Conservation (phyloP, 345 rosid species). For the Populus ilicifolia region DNA sequence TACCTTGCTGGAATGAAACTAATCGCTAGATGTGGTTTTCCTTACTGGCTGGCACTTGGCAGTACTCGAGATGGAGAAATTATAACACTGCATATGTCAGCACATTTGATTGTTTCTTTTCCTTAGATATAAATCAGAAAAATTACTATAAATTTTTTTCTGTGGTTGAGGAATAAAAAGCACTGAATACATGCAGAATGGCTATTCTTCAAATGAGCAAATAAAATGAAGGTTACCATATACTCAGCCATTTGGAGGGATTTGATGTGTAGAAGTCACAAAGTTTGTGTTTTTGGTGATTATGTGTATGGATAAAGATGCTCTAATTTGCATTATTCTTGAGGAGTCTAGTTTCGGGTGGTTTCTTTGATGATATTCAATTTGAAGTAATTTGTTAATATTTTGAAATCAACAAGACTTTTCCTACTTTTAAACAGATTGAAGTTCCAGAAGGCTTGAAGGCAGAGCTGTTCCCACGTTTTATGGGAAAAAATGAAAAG, state of each 20-base stretch:
- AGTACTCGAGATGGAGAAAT: no score
- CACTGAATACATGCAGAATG: neutral
- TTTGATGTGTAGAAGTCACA: neutral
- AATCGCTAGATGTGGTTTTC: neutral
- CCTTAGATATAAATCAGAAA: no score
- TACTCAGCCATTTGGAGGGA: neutral
- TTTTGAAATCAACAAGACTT: neutral
- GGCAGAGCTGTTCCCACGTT: conserved; percentile 49
- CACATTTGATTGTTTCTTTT: no score
- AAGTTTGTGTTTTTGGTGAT: conserved; percentile 1
- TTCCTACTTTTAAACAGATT: conserved; percentile 28
- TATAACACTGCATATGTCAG: no score
- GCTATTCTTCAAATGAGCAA: no score
- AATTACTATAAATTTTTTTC: no score
- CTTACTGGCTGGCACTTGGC: neutral
- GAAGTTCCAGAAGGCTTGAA: conserved; percentile 43
- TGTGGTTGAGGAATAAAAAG: neutral
- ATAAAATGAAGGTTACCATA: neutral
- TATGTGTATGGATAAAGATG: neutral
- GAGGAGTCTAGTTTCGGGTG: no score
- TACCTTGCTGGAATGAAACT: neutral
- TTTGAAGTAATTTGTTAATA: neutral
- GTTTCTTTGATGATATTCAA: no score
- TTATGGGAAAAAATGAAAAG: conserved; percentile 42
- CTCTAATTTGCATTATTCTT: no score